Conservation (phyloP, 2,329 filamentous ascomycete species). For the Chalaropsis thielavioides region DNA sequence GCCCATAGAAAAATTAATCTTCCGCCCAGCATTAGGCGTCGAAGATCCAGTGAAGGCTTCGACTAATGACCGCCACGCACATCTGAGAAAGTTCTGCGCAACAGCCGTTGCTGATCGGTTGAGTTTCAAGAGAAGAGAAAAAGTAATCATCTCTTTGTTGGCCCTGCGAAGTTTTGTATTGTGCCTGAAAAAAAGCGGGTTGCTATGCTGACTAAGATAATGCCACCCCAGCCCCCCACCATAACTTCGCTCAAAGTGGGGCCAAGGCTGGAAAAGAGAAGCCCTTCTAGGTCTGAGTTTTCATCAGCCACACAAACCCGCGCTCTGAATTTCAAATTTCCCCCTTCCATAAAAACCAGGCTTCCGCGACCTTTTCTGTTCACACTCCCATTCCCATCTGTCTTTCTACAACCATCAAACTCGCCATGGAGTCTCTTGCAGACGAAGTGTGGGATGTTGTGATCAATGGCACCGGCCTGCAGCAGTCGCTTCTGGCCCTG, state of each 20-base stretch:
- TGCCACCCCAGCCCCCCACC: background rate
- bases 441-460: constrained; percentile 67
- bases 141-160: constrained; percentile 22
- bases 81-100: constrained; percentile 22
- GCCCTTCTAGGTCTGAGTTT: background rate
- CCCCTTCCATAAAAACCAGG: background rate
- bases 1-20: constrained; percentile 47
- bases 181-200: constrained; percentile 4
- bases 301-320: background rate
- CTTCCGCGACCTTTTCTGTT: constrained; percentile 4
- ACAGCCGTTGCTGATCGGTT: constrained; percentile 25
- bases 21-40: constrained; percentile 41
- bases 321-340: background rate
- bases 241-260: background rate
- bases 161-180: background rate
- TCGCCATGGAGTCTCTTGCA: constrained; percentile 55
- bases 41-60: constrained; percentile 24
- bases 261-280: constrained; percentile 11
- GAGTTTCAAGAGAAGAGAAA: constrained; percentile 25
- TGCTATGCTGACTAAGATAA: constrained; percentile 10
- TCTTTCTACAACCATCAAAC: background rate
- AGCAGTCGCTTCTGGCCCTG: constrained; percentile 68
- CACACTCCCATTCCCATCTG: constrained; percentile 19
- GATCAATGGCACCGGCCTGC: constrained; percentile 63
- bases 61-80: constrained; percentile 12